These are phyloP conservation scores for Acephala macrosclerotiorum DNA, from an alignment of 2,329 filamentous ascomycete species.

Conservation along the genomic window DNA sequence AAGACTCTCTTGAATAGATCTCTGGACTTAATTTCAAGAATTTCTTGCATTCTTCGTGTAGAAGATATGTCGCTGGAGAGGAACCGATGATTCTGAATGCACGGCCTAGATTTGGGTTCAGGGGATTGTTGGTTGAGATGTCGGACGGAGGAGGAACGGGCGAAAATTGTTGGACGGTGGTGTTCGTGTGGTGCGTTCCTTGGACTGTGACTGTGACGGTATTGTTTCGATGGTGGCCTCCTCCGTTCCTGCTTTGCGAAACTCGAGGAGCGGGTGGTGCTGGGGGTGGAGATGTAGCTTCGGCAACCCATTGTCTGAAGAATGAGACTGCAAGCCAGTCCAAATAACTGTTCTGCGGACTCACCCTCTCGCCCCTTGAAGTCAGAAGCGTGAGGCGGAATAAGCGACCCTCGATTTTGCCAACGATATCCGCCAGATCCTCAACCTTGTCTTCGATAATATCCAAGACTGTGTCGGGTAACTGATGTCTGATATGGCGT, in stretches of 20 bases:
- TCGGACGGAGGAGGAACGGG: constrained; percentile 39
- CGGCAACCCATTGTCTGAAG: constrained; percentile 92
- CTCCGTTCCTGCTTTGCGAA: constrained; percentile 31
- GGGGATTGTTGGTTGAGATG: constrained; percentile 49
- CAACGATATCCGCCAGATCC: constrained; percentile 84
- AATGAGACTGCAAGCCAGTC: constrained; percentile 89
- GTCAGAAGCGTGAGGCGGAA: constrained; percentile 82
- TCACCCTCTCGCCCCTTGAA: constrained; percentile 81
- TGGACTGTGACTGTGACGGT: constrained; percentile 23
- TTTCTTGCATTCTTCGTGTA: constrained; percentile 87
- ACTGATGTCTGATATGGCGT: constrained; percentile 73
- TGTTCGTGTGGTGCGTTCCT: constrained; percentile 33
- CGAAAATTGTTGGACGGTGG: constrained; percentile 27
- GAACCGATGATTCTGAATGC: constrained; percentile 81
- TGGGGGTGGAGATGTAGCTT: constrained; percentile 81
- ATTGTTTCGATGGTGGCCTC: constrained; percentile 26
- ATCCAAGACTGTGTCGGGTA: constrained; percentile 81
- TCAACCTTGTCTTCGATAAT: constrained; percentile 96
- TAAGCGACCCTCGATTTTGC: constrained; percentile 79
- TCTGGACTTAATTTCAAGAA: constrained; percentile 87
- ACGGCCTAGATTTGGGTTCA: constrained; percentile 67
- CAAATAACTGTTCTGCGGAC: constrained; percentile 79
- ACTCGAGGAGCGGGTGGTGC: constrained; percentile 52
- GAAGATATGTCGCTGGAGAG: constrained; percentile 69
- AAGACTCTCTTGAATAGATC: constrained; percentile 84